phyloP scores from a whole-genome alignment of 148 eudicot species.

The Vaccinium macrocarpon region DNA sequence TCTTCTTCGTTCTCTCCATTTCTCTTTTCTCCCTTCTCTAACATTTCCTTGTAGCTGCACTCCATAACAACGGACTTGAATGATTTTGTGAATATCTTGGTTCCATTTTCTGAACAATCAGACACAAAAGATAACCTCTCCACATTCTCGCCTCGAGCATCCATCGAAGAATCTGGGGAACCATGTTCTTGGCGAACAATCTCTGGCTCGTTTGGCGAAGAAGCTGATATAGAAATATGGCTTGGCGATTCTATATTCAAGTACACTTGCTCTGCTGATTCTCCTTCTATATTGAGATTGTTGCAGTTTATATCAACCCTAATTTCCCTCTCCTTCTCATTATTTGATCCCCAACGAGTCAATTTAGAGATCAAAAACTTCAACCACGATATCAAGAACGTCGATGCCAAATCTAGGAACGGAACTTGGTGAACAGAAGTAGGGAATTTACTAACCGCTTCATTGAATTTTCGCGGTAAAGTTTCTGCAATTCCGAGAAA shows the following conservation, averaged over 20 bases:
- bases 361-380: slow-evolving; percentile 27
- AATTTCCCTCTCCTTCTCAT: slow-evolving; percentile 55
- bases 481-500: slow-evolving; percentile 33
- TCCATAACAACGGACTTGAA: not conserved
- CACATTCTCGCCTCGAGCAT: not conserved
- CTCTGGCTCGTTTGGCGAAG: slow-evolving; percentile 3
- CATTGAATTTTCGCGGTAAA: slow-evolving; percentile 46
- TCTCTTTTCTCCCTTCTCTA: not conserved
- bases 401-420: slow-evolving; percentile 32
- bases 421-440: slow-evolving; percentile 35
- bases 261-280: not conserved
- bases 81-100: not conserved
- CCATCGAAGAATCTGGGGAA: not conserved
- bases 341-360: slow-evolving; percentile 29
- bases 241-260: not conserved
- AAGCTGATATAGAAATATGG: not conserved
- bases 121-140: not conserved
- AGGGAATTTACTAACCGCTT: slow-evolving; percentile 23
- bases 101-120: not conserved
- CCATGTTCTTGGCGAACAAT: not conserved
- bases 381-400: slow-evolving; percentile 31
- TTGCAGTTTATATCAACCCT: slow-evolving; percentile 36
- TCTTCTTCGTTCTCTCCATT: not conserved
- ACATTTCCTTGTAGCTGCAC: not conserved
- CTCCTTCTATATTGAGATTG: not conserved